A percentile compares a stretch with the other conserved stretches of the same genome.
phyloP scores from a whole-genome alignment of 2,329 filamentous ascomycete species.

The Tolypocladium paradoxum region DNA sequence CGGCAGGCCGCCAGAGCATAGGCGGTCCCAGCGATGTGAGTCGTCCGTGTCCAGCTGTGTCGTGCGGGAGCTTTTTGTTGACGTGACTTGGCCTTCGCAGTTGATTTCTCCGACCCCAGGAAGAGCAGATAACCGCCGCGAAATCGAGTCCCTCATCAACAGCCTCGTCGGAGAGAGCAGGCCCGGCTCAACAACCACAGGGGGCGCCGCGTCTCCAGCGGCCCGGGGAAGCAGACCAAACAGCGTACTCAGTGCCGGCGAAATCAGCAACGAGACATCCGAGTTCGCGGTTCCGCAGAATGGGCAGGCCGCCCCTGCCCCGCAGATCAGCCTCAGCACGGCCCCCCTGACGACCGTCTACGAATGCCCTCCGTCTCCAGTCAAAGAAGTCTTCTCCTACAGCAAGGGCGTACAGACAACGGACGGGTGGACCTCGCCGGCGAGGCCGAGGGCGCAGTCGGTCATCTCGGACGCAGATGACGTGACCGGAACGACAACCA shows the following conservation, averaged over 20 bases:
- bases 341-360: constrained; percentile 66
- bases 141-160: constrained; percentile 78
- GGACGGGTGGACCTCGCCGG: constrained; percentile 55
- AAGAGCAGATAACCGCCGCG: constrained; percentile 57
- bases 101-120: constrained; percentile 59
- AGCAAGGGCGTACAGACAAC: constrained; percentile 93
- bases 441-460: constrained; percentile 31
- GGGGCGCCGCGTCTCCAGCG: constrained; percentile 53
- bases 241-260: constrained; percentile 73
- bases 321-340: constrained; percentile 61
- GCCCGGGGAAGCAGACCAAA: constrained; percentile 67
- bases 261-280: constrained; percentile 66
- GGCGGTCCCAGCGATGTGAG: constrained; percentile 62
- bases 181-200: constrained; percentile 55
- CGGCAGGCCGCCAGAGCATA: constrained; percentile 55
- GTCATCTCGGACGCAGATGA: constrained; percentile 51
- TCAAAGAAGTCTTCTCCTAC: constrained; percentile 85
- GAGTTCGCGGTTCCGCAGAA: constrained; percentile 42
- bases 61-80: not conserved
- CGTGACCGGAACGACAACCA: constrained; percentile 39
- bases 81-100: constrained; percentile 11
- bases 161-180: constrained; percentile 72
- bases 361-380: constrained; percentile 66
- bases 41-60: constrained; percentile 6
- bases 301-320: constrained; percentile 26